Conservation (phyloP, 176 grass and related monocot species). For the Paspalum notatum region DNA sequence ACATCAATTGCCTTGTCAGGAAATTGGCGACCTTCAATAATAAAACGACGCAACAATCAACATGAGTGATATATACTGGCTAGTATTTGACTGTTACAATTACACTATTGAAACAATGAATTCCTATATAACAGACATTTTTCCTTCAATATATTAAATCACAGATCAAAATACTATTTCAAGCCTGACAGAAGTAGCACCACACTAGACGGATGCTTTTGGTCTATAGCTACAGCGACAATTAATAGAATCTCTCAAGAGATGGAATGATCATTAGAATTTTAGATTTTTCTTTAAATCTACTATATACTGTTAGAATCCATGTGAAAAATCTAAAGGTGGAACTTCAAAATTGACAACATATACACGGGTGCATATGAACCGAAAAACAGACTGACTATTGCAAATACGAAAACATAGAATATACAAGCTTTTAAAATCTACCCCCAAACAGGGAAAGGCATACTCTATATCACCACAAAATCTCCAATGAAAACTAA, state of each 20-base stretch:
- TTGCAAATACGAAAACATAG: neutral
- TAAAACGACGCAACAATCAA: neutral
- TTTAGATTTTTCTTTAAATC: too few species aligned
- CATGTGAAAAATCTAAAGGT: neutral
- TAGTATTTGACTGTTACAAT: neutral
- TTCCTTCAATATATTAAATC: neutral
- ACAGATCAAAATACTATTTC: neutral
- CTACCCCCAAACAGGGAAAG: too few species aligned
- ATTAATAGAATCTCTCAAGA: too few species aligned
- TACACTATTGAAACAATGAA: neutral
- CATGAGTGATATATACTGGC: neutral
- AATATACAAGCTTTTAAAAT: neutral
- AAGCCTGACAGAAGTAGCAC: neutral
- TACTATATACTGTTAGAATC: too few species aligned
- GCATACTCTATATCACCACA: too few species aligned
- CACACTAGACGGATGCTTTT: neutral
- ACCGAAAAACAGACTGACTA: neutral
- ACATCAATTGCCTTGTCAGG: conserved; percentile 48
- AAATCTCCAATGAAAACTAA: too few species aligned
- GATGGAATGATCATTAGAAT: too few species aligned
- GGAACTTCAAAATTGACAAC: neutral
- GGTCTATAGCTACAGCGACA: neutral
- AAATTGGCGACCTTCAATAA: conserved; percentile 31
- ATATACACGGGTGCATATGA: neutral
- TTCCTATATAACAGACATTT: neutral